Evolutionary conservation across 495 filamentous ascomycete species (phyloP), one percentile per base, ranked within the genome.

Genomic region (Lichenothelia convexa): DNA sequence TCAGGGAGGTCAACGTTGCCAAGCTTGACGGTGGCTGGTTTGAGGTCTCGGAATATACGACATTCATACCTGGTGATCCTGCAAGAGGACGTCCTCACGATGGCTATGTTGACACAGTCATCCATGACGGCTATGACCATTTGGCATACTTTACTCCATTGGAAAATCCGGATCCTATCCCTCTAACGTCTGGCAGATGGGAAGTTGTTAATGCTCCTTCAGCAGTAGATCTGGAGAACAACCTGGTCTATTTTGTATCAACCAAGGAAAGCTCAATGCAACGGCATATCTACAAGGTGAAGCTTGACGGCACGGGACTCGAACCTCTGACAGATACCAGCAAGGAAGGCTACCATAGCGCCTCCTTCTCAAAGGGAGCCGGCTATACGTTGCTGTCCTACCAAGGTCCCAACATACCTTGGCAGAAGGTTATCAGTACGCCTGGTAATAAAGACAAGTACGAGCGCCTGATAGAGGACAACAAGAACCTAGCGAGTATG

Each of bases 1-100:
- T 93, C 29, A 64, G 86, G 37, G 73, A 71, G 11, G 63, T 74
- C 15, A 73, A 97, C 53, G 73, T 95, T 39, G 67, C 72, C 35
- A 68, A 70, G 19, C 58, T 94, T 5, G 89, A 97, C 54, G 86
- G 87, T 9, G 89, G 89, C 30, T 97, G 89, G 89, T 89, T 95
- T 44, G 89, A 97, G 55, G 80, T 93, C 23, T 79, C 84, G 1
- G 74, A 95, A 45, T 68, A 74, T 20, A 94, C 89, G 3, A 70
- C 63, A 39, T 93, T 78, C 48, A 78, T 97, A 36, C 91, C 89
- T 5, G 79, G 84, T 2, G 78, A 93, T 51, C 71, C 79, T 24
- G 45, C 55, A 17, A 85, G 80, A 44, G 81, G 81, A 12, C 74
- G 89, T 8, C 62, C 65, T 23, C 56, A 85, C 16, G 81, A 91